Evolutionary conservation across 1,284 basidiomycete genomes (phyloP).

Genomic region (Cryptococcus hybrid): DNA sequence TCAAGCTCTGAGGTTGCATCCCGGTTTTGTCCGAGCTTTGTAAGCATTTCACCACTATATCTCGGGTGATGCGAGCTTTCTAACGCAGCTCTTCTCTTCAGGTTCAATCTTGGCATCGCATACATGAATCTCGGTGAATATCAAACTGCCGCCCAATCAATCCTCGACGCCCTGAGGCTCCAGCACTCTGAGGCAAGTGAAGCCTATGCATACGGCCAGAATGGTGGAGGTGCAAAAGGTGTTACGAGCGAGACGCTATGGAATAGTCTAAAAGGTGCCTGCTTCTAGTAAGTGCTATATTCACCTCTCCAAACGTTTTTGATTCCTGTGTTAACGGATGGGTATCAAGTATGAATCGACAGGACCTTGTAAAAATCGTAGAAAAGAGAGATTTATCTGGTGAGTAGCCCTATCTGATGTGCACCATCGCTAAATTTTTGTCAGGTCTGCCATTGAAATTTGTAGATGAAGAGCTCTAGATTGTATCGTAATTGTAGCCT

Average conservation of each 20-base stretch:
- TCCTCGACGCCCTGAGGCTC: conserved; percentile 78
- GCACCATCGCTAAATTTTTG: too few species aligned
- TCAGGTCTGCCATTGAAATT: conserved; percentile 11
- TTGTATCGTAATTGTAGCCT: neutral
- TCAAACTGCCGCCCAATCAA: conserved; percentile 76
- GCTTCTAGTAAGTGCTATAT: conserved; percentile 56
- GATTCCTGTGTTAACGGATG: conserved; percentile 3
- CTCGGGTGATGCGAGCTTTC: too few species aligned
- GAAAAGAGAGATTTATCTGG: conserved; percentile 69
- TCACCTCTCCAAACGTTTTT: neutral
- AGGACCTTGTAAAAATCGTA: conserved; percentile 69
- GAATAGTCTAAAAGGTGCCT: conserved; percentile 78
- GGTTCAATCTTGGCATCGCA: conserved; percentile 88
- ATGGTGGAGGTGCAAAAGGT: conserved; percentile 57
- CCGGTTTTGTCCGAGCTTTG: conserved; percentile 89
- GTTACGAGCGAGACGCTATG: conserved; percentile 74
- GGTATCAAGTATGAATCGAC: conserved; percentile 57
- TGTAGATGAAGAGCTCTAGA: conserved; percentile 3
- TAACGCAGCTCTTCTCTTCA: conserved; percentile 29
- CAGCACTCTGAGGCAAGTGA: conserved; percentile 74
- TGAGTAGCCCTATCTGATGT: conserved; percentile 28
- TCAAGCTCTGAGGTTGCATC: conserved; percentile 84
- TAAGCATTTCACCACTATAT: conserved; percentile 34
- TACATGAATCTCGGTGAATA: conserved; percentile 84
- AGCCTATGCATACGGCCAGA: conserved; percentile 51